Evolutionary conservation across 805 yeast species (phyloP).

Genomic region (Candida lessepsii): DNA sequence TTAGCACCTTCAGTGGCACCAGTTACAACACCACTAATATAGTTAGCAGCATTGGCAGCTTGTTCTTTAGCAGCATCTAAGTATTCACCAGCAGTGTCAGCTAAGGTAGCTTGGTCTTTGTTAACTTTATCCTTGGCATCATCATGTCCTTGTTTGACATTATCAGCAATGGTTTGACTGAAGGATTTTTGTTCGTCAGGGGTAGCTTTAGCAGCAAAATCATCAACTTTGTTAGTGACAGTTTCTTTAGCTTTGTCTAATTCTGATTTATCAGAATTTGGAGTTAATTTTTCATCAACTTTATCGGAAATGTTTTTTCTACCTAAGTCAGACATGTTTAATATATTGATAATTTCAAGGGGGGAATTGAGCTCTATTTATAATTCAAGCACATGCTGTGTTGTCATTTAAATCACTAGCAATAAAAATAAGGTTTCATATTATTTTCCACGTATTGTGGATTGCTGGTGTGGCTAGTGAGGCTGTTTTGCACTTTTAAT

Average conservation of each 20-base stretch:
- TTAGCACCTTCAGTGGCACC: conserved; percentile 60
- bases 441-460: not conserved
- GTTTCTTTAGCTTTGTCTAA: conserved; percentile 69
- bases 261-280: conserved; percentile 66
- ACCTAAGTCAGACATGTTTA: conserved; percentile 48
- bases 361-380: conserved; percentile 6
- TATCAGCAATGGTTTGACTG: conserved; percentile 67
- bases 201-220: conserved; percentile 53
- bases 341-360: not conserved
- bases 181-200: conserved; percentile 70
- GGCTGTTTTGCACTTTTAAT: too few species aligned
- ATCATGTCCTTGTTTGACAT: conserved; percentile 53
- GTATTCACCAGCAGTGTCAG: conserved; percentile 46
- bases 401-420: conserved; percentile 4
- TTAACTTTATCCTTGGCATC: conserved; percentile 42
- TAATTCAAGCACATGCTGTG: conserved; percentile 2
- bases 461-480: conserved; percentile 5
- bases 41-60: conserved; percentile 54
- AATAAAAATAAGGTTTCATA: conserved; percentile 5
- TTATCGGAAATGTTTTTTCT: conserved; percentile 78
- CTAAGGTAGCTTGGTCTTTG: conserved; percentile 25
- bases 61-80: conserved; percentile 57
- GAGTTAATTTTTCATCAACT: conserved; percentile 62
- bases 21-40: conserved; percentile 50
- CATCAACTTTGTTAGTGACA: conserved; percentile 66